Percentiles rank a stretch among this genome's conserved stretches.
These are phyloP conservation scores for Cutaneotrichosporon arboriforme DNA, from an alignment of 1,284 basidiomycete genomes.

Conservation along the genomic window DNA sequence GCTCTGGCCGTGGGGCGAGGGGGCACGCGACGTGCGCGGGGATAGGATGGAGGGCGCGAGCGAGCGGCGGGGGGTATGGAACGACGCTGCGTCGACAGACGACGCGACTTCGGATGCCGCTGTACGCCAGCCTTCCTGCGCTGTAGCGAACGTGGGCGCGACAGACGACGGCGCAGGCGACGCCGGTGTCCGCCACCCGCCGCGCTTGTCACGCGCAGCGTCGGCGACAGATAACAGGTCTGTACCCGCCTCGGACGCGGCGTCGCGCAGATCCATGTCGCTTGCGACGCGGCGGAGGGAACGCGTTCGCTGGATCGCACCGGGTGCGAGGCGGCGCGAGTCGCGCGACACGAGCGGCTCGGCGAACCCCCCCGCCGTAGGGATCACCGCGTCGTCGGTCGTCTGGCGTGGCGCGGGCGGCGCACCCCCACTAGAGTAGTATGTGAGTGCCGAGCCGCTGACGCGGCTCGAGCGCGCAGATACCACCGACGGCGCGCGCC, in stretches of 20 bases:
- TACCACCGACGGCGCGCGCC: slow-evolving; percentile 18
- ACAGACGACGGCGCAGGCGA: slow-evolving; percentile 1
- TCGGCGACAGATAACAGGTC: slow-evolving; percentile 4
- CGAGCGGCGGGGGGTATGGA: no score
- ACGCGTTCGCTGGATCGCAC: slow-evolving; percentile 22
- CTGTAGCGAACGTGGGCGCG: not conserved
- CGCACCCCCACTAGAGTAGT: slow-evolving; percentile 11
- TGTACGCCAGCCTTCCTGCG: not conserved
- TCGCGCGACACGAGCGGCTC: slow-evolving; percentile 36
- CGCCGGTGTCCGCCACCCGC: not conserved
- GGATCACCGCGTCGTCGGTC: slow-evolving; percentile 41
- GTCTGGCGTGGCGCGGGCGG: slow-evolving; percentile 10
- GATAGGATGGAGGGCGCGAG: no score
- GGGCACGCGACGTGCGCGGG: no score
- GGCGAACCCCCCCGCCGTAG: slow-evolving; percentile 36
- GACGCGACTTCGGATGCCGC: no score
- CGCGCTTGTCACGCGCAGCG: not conserved
- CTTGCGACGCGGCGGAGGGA: slow-evolving; percentile 42
- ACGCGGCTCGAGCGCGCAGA: slow-evolving; percentile 20
- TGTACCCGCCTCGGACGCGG: not conserved
- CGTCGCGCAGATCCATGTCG: slow-evolving; percentile 35
- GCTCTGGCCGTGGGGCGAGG: no score
- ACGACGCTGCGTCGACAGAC: no score
- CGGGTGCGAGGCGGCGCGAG: slow-evolving; percentile 36
- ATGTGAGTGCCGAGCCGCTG: slow-evolving; percentile 39